phyloP scores from a whole-genome alignment of 345 rosid species.

The Stellera chamaejasme region DNA sequence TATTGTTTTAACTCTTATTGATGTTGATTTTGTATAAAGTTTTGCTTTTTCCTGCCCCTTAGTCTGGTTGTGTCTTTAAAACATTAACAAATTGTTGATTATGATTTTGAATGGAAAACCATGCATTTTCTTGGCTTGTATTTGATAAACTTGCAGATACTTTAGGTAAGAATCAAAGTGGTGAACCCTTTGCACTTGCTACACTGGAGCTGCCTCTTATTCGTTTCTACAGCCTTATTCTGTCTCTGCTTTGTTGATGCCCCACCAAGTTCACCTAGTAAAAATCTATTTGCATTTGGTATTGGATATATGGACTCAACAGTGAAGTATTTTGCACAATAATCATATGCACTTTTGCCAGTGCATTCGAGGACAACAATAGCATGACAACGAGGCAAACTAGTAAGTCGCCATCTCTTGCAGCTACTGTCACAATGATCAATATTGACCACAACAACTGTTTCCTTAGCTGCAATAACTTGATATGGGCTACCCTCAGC shows the following conservation, averaged over 20 bases:
- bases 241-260: slow-evolving; percentile 48
- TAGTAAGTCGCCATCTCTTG: slow-evolving; percentile 63
- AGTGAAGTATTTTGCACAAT: slow-evolving; percentile 63
- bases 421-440: slow-evolving; percentile 75
- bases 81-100: too few species aligned
- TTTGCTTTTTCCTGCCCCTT: too few species aligned
- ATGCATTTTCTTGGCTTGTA: too few species aligned
- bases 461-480: slow-evolving; percentile 65
- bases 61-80: too few species aligned
- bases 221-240: slow-evolving; percentile 47
- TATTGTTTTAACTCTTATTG: too few species aligned
- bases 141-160: too few species aligned
- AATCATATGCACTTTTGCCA: slow-evolving; percentile 62
- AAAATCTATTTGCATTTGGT: slow-evolving; percentile 56
- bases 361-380: slow-evolving; percentile 52
- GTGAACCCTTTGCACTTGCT: slow-evolving; percentile 88
- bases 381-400: slow-evolving; percentile 84
- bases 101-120: too few species aligned
- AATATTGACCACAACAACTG: slow-evolving; percentile 46
- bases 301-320: slow-evolving; percentile 73
- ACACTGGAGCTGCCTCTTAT: slow-evolving; percentile 85
- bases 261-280: slow-evolving; percentile 31
- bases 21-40: too few species aligned
- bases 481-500: slow-evolving; percentile 42
- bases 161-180: too few species aligned